Base-by-base conservation (phyloP, 2,329 filamentous ascomycete genomes). In the Endoconidiophora laricicola region DNA sequence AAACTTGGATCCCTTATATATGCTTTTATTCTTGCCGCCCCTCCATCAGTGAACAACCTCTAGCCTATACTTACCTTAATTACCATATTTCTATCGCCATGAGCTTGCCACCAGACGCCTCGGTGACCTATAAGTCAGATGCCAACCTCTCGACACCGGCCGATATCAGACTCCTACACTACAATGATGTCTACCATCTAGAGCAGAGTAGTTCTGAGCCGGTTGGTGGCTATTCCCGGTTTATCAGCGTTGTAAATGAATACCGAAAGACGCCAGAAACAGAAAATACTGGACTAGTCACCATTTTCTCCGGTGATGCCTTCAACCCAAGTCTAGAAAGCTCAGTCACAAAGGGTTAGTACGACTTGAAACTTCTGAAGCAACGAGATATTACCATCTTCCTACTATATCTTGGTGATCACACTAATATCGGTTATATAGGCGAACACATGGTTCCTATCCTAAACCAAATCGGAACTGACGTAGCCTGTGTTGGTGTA, bases 161-260 rank as follows among this genome's bases (percentile, higher is more conserved):
- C 42, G 82, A 86, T 61, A 66, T 94, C 46, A 79, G 87, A n/a
- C 65, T 94, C 50, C 62, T 94, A 29, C 88, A 94, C 66, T 94
- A 83, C 71, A 94, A 94, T 64, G 87, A 95, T 65, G 87, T 94
- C 54, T 94, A 94, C 63, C 88, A 94, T 59, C 76, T 94, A 49
- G 86, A 94, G 57, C 61, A 66, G 2, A 70, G 71, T 2, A 87
- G 84, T 23, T 78, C 82, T 14, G 86, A 94, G 60, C 88, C 88
- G 1, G 78, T 87, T 2, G 88, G 88, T 24, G 88, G 88, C 16
- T 74, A 83, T 40, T 71, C 84, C 26, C 75, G 88, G 44, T 94
- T 95, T 65, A 80, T 91, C 61, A 81, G 79, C 3, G 67, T 91
- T 23, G 72, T 81, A 56, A 79, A 86, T 53, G 73, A 88, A 62